Conservation (phyloP, 441 rosid species). For the Dalechampia spathulata region DNA sequence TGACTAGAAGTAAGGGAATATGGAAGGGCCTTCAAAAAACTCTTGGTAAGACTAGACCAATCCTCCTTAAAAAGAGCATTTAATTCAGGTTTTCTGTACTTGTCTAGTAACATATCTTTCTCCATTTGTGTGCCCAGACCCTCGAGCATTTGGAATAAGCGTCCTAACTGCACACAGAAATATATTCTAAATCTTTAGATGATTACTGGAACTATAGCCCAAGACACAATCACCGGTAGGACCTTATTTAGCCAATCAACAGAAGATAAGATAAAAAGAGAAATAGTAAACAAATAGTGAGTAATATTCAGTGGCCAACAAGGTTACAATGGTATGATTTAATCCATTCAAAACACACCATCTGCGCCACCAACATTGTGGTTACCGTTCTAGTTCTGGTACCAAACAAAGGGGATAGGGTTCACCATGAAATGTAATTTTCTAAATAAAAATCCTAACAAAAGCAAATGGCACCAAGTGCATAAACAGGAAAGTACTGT, state of each 20-base stretch:
- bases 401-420: neutral
- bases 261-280: too few relatives aligned
- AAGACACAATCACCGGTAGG: neutral
- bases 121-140: conserved; percentile 70
- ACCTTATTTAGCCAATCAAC: neutral
- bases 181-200: conserved; percentile 2
- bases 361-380: neutral
- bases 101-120: conserved; percentile 75
- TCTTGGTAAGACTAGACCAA: conserved; percentile 76
- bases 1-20: conserved; percentile 91
- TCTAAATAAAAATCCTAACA: neutral
- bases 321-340: neutral
- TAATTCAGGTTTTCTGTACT: conserved; percentile 59
- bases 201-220: neutral
- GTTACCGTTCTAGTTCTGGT: conserved; percentile 4
- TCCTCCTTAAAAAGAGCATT: conserved; percentile 51
- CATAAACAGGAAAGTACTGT: neutral
- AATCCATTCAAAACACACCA: neutral
- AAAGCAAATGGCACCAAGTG: neutral
- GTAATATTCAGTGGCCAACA: neutral
- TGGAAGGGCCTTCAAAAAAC: conserved; percentile 70
- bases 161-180: conserved; percentile 61
- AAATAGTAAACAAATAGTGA: neutral
- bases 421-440: neutral
- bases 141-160: conserved; percentile 91